Evolutionary conservation across 2,329 filamentous ascomycete genomes (phyloP), one percentile per base, ranked within the genome.

Genomic region (Fusarium sp.): DNA sequence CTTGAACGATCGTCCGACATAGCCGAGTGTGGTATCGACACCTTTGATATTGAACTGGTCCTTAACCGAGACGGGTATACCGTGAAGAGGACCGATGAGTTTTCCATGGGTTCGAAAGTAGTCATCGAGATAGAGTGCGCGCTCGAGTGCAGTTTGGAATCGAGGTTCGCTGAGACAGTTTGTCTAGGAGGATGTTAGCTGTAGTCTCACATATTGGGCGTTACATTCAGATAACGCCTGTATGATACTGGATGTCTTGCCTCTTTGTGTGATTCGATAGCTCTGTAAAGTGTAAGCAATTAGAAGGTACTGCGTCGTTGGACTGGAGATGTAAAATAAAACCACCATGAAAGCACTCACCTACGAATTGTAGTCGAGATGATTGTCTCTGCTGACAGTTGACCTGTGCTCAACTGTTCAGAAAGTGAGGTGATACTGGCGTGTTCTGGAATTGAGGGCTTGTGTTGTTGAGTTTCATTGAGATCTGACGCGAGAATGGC

Each of bases 111-210:
- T 28, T 1, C 36, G 14, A 20, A 54, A 28, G 4, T 48, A 49
- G 15, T 28, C 42, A 10, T 48, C 51, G 1, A 54, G 51, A n/a
- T 3, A 8, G 34, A 15, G 48, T 1, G 51, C 51, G 4, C 42
- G 51, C 6, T 54, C 20, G 8, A 54, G 28, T 20, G 51, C 51
- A 0, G 2, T 13, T 14, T 28, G 17, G 9, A 54, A 54, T 5
- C 34, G 40, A 28, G 51, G 42, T 3, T 54, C 51, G 5, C 51
- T 54, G 51, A 54, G 40, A 14, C 51, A 48, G 14, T 54, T 54
- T 48, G 51, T 48, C 51, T 54, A 24, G 22, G 7, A 13, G 7
- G 3, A 36, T 20, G 17, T 54, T 4, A 54, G 40, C 26, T 2
- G 7, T 8, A 10, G 10, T 4, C 22, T 24, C 22, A 24, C 22